These are phyloP conservation scores for Sporormia fimetaria DNA, from an alignment of 495 filamentous ascomycete species.

Conservation along the genomic window DNA sequence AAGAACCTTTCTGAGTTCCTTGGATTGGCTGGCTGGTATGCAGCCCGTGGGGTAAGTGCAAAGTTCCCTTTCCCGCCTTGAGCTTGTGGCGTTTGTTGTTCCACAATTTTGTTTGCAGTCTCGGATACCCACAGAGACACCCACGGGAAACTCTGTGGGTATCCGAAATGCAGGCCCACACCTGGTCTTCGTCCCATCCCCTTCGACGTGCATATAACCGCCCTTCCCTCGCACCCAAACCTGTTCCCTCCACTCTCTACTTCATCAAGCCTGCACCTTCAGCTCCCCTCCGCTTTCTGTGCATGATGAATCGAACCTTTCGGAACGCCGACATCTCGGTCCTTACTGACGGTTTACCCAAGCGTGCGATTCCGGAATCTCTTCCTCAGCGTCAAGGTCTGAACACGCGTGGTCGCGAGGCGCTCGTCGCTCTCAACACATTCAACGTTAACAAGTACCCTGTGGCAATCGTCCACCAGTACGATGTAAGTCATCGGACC, in stretches of 20 bases:
- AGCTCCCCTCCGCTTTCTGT: no score
- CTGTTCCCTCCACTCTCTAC: no score
- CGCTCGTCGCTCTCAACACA: constrained; percentile 58
- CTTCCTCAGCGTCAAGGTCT: constrained; percentile 22
- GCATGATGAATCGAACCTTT: not conserved
- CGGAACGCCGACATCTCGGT: constrained; percentile 5
- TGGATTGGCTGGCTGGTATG: constrained; percentile 26
- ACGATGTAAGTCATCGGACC: constrained; percentile 55
- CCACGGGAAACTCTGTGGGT: no score
- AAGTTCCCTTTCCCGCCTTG: constrained; percentile 3
- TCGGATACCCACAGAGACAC: no score
- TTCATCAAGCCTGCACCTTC: no score
- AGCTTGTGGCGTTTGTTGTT: no score
- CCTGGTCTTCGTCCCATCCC: no score
- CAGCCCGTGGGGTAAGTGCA: constrained; percentile 28
- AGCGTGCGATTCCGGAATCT: constrained; percentile 10
- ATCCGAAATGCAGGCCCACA: no score
- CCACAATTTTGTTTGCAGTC: no score
- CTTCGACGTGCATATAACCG: no score
- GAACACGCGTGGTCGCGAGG: constrained; percentile 40
- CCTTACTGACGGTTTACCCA: constrained; percentile 13
- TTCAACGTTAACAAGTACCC: constrained; percentile 51
- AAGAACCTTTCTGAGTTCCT: constrained; percentile 27
- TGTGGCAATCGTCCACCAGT: constrained; percentile 56
- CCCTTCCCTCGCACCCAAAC: no score